Evolutionary conservation across 768 basidiomycete species (phyloP).

Genomic region (Auricularia sp.): DNA sequence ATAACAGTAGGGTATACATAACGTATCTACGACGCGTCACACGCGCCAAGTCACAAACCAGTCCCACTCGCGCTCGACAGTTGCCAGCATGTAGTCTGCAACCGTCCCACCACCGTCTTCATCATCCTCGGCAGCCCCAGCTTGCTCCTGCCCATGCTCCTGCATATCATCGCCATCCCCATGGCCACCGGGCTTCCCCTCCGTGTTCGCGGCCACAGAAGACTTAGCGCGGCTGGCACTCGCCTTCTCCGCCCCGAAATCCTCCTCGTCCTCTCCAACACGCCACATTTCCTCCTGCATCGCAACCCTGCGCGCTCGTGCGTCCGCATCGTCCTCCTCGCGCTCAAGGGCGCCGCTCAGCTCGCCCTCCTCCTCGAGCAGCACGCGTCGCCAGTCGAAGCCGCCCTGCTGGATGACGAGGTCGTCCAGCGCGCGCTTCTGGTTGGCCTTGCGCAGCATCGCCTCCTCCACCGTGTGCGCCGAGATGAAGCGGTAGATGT

Average conservation of each 20-base stretch:
- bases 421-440: constrained; percentile 85
- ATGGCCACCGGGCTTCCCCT: constrained; percentile 19
- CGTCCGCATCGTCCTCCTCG: constrained; percentile 84
- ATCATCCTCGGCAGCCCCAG: constrained; percentile 23
- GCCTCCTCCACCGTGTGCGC: constrained; percentile 90
- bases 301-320: constrained; percentile 68
- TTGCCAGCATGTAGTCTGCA: constrained; percentile 76
- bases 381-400: constrained; percentile 87
- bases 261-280: constrained; percentile 71
- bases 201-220: constrained; percentile 5
- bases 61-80: constrained; percentile 52
- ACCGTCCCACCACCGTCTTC: constrained; percentile 55
- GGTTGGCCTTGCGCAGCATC: constrained; percentile 94
- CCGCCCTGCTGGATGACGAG: constrained; percentile 90
- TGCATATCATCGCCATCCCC: constrained; percentile 34
- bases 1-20: not conserved
- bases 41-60: constrained; percentile 68
- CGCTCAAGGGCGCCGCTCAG: constrained; percentile 64
- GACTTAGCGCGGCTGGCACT: constrained; percentile 14
- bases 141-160: constrained; percentile 25
- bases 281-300: constrained; percentile 60
- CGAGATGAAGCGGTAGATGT: constrained; percentile 91
- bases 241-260: constrained; percentile 44
- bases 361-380: constrained; percentile 47
- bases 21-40: constrained; percentile 18